These are phyloP conservation scores for Geotrichum reessii DNA, from an alignment of 1,139 yeast genomes.

Conservation along the genomic window DNA sequence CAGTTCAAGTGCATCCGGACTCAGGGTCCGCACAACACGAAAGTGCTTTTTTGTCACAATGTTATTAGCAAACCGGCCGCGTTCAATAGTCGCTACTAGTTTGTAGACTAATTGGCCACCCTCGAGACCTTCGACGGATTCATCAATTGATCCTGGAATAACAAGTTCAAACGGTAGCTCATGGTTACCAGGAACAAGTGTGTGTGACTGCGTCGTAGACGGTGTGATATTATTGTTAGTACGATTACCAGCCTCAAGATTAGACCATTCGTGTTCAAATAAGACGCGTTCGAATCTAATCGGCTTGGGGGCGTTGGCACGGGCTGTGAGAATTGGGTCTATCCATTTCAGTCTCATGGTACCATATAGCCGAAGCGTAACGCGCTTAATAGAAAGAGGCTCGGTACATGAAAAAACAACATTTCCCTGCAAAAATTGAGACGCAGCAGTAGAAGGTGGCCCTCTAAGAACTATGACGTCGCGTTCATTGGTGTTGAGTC, in stretches of 20 bases:
- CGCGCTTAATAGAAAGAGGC: constrained; percentile 60
- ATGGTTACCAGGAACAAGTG: constrained; percentile 68
- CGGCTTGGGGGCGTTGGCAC: constrained; percentile 45
- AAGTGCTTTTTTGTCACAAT: constrained; percentile 65
- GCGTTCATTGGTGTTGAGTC: constrained; percentile 61
- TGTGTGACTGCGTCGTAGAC: constrained; percentile 33
- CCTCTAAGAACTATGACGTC: constrained; percentile 84
- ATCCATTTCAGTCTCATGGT: constrained; percentile 50
- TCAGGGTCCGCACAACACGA: constrained; percentile 77
- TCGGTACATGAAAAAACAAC: constrained; percentile 74
- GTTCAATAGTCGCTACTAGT: constrained; percentile 72
- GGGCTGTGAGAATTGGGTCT: constrained; percentile 32
- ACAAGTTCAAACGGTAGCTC: constrained; percentile 85
- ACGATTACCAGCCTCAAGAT: constrained; percentile 39
- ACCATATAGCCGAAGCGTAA: constrained; percentile 60
- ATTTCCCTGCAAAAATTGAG: constrained; percentile 68
- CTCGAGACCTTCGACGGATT: constrained; percentile 85
- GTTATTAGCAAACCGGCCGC: constrained; percentile 69
- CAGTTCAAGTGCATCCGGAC: constrained; percentile 81
- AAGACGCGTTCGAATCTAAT: constrained; percentile 57
- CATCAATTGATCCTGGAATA: constrained; percentile 79
- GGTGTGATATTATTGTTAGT: constrained; percentile 7
- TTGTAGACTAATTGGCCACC: constrained; percentile 74
- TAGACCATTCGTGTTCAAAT: constrained; percentile 73
- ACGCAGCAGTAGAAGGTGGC: constrained; percentile 65